Evolutionary conservation across 1,284 basidiomycete genomes (phyloP).

Genomic region (Apiotrichum akiyoshidainum): DNA sequence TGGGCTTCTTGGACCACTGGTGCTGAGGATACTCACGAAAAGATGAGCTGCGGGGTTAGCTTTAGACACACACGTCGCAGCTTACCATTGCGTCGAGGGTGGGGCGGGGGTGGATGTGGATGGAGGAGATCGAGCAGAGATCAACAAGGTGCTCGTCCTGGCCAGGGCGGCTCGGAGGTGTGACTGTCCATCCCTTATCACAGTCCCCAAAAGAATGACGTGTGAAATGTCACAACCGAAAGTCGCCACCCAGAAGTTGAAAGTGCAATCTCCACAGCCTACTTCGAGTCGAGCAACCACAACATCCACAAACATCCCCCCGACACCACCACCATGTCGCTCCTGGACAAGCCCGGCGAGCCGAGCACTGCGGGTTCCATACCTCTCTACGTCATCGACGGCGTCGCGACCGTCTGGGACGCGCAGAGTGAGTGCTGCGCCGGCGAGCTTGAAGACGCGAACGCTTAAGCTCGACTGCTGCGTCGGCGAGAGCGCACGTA

Average conservation of each 20-base stretch:
- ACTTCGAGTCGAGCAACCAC: not conserved
- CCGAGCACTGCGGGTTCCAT: constrained; percentile 21
- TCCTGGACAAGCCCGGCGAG: constrained; percentile 11
- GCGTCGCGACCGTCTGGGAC: constrained; percentile 51
- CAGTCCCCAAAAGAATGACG: not conserved
- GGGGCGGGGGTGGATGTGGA: no score
- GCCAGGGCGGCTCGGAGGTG: not conserved
- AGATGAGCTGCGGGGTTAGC: constrained; percentile 37
- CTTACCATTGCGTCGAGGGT: constrained; percentile 7
- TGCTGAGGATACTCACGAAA: constrained; percentile 33
- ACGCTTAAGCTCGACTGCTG: no score
- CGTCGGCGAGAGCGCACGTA: not conserved
- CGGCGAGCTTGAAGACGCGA: no score
- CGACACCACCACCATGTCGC: constrained; percentile 5
- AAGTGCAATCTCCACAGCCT: not conserved
- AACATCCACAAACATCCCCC: not conserved
- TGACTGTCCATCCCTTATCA: not conserved
- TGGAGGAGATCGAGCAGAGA: not conserved
- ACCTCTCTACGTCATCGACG: constrained; percentile 46
- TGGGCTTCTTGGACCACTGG: no score
- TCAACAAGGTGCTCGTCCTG: not conserved
- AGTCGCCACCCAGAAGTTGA: not conserved
- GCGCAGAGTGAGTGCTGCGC: constrained; percentile 37
- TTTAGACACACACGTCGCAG: not conserved
- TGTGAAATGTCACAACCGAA: not conserved